These are phyloP conservation scores for Trichoderma sp. DNA, from an alignment of 2,329 filamentous ascomycete genomes.

Conservation along the genomic window DNA sequence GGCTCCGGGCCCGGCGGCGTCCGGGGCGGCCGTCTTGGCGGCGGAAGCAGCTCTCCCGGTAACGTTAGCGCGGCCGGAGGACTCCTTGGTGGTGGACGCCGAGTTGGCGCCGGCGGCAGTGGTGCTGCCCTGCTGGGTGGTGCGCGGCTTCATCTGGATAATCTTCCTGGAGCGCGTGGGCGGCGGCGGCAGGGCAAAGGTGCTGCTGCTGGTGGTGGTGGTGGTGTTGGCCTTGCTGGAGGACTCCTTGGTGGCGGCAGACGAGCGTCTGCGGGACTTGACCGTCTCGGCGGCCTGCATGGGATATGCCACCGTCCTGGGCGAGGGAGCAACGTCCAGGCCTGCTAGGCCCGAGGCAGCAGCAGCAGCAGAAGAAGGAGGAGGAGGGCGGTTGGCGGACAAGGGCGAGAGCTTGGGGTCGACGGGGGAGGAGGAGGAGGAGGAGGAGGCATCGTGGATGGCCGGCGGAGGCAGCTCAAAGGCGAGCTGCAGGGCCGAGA, in stretches of 20 bases:
- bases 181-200: constrained; percentile 84
- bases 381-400: constrained; percentile 18
- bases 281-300: constrained; percentile 55
- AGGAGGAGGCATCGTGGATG: constrained; percentile 50
- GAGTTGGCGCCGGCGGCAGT: constrained; percentile 30
- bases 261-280: constrained; percentile 57
- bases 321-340: constrained; percentile 32
- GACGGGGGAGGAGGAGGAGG: constrained; percentile 30
- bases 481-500: constrained; percentile 64
- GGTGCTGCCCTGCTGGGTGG: constrained; percentile 43
- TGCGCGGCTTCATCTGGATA: constrained; percentile 88
- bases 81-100: constrained; percentile 33
- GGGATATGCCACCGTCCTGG: constrained; percentile 42
- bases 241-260: constrained; percentile 52
- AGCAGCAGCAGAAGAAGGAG: neutral
- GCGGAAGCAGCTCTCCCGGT: constrained; percentile 33
- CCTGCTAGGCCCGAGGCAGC: constrained; percentile 6
- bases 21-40: constrained; percentile 29
- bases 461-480: constrained; percentile 80
- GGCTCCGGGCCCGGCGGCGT: constrained; percentile 31
- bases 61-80: constrained; percentile 31
- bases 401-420: constrained; percentile 40
- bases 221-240: constrained; percentile 37
- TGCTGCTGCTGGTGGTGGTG: constrained; percentile 51
- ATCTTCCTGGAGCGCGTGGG: constrained; percentile 93